Evolutionary conservation across 2,329 filamentous ascomycete species (phyloP), one percentile per base, ranked within the genome.

Genomic region (Alternaria sp.): DNA sequence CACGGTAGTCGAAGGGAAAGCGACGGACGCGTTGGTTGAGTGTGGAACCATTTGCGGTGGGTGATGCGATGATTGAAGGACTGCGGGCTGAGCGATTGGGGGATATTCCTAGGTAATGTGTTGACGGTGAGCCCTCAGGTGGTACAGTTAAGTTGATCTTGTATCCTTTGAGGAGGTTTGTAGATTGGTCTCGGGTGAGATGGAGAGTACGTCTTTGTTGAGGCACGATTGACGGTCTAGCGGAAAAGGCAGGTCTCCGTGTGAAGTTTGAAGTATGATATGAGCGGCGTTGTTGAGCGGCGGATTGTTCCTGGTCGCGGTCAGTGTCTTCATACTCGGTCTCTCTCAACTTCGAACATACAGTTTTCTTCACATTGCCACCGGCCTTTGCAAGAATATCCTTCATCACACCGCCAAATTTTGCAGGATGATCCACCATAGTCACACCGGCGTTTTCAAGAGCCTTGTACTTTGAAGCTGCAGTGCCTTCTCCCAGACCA

Each of bases 361-460:
- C 77, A 52, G 79, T 80, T 61, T 79, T 78, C 57, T 72, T 69
- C 32, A 82, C 75, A 55, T 78, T 73, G 58, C 80, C 66, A 64
- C 79, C 80, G 48, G 77, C 77, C 38, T 80, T 78, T 16, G 75
- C 78, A 4, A 93, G 79, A 14, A 91, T 80, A 3, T 80, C 79
- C 74, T 88, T 90, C 83, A 94, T 87, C 0, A 87, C 86, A 20
- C 84, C 64, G 9, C 91, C 91, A 62, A 94, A 91, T 63, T 91
- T 88, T 49, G 91, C 89, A 0, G 91, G 91, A 71, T 94, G 91
- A 61, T 91, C 87, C 3, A 93, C 88, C 77, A 94, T 87, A 0
- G 85, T 86, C 0, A 86, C 90, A 3, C 90, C 90, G 12, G 85
- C 90, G 56, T 84, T 81, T 72, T 88, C 80, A n/a, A 94, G 82